Percentiles rank a stretch among this genome's conserved stretches.
Evolutionary conservation across 257 asterid species (phyloP).

Genomic region (Petunia secreta): DNA sequence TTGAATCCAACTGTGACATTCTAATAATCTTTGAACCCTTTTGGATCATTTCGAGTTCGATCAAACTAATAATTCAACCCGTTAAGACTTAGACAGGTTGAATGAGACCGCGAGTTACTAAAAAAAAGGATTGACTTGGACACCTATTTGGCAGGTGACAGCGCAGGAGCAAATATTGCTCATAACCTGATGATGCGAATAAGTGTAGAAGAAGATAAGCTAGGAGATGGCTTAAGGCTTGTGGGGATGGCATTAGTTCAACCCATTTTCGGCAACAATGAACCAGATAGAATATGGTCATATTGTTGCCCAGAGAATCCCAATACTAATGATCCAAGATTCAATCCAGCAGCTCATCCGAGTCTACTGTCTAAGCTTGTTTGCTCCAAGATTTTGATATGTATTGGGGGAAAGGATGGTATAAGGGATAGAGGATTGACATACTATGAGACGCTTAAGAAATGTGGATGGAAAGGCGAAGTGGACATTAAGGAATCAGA

Average conservation of each 20-base stretch:
- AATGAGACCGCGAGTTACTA: background rate
- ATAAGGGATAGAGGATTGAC: slow-evolving; percentile 52
- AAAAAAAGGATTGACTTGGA: background rate
- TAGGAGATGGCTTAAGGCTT: slow-evolving; percentile 30
- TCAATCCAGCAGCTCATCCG: slow-evolving; percentile 67
- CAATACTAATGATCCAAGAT: slow-evolving; percentile 59
- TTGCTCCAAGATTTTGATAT: slow-evolving; percentile 57
- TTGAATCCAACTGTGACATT: background rate
- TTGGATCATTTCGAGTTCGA: background rate
- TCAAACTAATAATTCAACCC: background rate
- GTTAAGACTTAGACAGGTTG: background rate
- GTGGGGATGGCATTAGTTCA: slow-evolving; percentile 59
- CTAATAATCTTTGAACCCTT: background rate
- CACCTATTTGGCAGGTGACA: slow-evolving; percentile 53
- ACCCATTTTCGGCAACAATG: slow-evolving; percentile 60
- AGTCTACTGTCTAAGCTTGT: slow-evolving; percentile 49
- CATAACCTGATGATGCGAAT: slow-evolving; percentile 55
- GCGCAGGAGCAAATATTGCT: slow-evolving; percentile 80
- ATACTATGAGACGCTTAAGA: slow-evolving; percentile 63
- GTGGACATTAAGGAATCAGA: slow-evolving; percentile 56
- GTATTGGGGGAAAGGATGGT: slow-evolving; percentile 57
- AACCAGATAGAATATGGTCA: slow-evolving; percentile 49
- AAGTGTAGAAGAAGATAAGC: background rate
- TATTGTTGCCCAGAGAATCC: slow-evolving; percentile 28
- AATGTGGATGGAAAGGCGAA: slow-evolving; percentile 67